Evolutionary conservation across 1,139 yeast species (phyloP).

Genomic region (Magnusiomyces suaveolens): DNA sequence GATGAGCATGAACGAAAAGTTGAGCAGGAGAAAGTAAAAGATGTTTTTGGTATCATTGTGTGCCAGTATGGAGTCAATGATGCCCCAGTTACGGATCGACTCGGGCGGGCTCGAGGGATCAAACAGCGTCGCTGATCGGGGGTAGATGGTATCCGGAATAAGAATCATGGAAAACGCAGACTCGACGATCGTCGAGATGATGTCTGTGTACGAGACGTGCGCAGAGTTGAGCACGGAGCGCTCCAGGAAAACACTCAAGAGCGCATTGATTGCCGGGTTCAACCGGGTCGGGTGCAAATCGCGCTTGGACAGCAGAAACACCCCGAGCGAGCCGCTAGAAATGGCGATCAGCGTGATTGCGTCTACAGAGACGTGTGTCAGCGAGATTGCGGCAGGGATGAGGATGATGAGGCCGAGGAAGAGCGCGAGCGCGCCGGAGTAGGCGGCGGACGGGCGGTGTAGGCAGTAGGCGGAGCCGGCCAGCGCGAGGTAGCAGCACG

Average conservation of each 20-base stretch:
- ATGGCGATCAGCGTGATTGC: conserved; percentile 23
- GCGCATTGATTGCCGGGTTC: conserved; percentile 23
- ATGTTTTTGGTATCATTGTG: conserved; percentile 79
- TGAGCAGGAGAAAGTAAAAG: conserved; percentile 73
- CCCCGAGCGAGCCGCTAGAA: conserved; percentile 30
- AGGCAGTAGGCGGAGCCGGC: conserved; percentile 11
- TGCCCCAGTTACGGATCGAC: conserved; percentile 20
- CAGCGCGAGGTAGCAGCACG: conserved; percentile 8
- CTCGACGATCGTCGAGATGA: conserved; percentile 4
- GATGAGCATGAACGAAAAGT: conserved; percentile 87
- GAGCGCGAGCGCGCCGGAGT: conserved; percentile 9
- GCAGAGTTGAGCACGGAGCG: conserved; percentile 12
- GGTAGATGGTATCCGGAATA: conserved; percentile 10
- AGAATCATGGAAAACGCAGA: conserved; percentile 8
- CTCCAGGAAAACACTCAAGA: conserved; percentile 13
- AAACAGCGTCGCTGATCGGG: conserved; percentile 5
- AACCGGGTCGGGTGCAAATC: conserved; percentile 29
- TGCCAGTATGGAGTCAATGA: conserved; percentile 33
- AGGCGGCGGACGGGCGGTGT: conserved; percentile 10
- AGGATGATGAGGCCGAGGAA: conserved; percentile 10
- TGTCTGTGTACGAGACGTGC: conserved; percentile 8
- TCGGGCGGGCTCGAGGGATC: conserved; percentile 10
- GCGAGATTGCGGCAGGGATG: conserved; percentile 7
- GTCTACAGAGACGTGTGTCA: conserved; percentile 12
- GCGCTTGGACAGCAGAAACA: conserved; percentile 29